Evolutionary conservation across 2,329 filamentous ascomycete species (phyloP).

Genomic region (Hawksworthiomyces lignivorus): DNA sequence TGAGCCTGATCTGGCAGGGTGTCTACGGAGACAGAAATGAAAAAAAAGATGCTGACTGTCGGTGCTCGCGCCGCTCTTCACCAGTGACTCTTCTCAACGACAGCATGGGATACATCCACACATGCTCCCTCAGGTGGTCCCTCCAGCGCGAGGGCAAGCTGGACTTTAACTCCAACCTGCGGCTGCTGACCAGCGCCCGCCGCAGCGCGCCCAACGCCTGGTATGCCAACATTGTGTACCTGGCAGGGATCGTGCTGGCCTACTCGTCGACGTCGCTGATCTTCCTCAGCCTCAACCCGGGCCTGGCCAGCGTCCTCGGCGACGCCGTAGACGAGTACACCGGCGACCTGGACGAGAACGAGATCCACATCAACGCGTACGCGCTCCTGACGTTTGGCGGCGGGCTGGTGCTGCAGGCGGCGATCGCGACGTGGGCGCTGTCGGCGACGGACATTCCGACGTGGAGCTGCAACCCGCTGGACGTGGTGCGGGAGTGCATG

Average conservation of each 20-base stretch:
- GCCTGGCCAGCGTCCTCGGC: conserved; percentile 15
- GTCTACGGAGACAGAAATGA: too few species aligned
- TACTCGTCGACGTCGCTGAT: conserved; percentile 23
- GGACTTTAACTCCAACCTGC: conserved; percentile 25
- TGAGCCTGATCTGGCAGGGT: too few species aligned
- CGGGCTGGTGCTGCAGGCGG: conserved; percentile 21
- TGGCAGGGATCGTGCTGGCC: conserved; percentile 20
- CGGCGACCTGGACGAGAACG: conserved; percentile 8
- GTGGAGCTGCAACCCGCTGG: conserved; percentile 25
- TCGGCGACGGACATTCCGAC: conserved; percentile 18
- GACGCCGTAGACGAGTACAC: background rate
- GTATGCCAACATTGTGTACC: conserved; percentile 18
- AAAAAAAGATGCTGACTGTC: too few species aligned
- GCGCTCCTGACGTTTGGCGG: conserved; percentile 20
- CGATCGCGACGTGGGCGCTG: conserved; percentile 21
- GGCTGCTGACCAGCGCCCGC: conserved; percentile 19
- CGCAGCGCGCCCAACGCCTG: conserved; percentile 19
- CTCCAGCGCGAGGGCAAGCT: conserved; percentile 22
- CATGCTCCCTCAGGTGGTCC: conserved; percentile 23
- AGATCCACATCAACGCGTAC: conserved; percentile 17
- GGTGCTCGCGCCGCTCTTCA: too few species aligned
- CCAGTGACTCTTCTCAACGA: conserved; percentile 24
- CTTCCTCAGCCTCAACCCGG: conserved; percentile 20
- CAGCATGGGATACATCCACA: conserved; percentile 25
- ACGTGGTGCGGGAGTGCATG: conserved; percentile 17